Evolutionary conservation across 139 green algal species (phyloP).

Genomic region (Chlorella sp.): DNA sequence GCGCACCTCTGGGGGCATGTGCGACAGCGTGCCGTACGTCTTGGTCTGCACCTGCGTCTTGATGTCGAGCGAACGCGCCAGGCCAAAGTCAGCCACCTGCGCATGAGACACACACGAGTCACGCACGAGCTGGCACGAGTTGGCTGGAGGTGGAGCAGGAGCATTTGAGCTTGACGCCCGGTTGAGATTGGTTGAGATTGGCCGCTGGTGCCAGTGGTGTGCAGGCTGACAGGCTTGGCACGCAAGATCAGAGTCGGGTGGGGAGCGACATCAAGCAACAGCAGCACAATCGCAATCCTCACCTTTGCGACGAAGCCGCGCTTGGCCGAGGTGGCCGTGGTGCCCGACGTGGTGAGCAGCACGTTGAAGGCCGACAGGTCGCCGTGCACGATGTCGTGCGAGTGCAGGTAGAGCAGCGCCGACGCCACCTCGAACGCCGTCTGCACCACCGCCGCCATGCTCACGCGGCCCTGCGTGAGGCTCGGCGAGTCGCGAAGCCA

Average conservation of each 20-base stretch:
- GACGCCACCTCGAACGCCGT: constrained; percentile 22
- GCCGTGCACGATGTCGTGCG: constrained; percentile 52
- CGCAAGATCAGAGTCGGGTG: no score
- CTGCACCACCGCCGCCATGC: constrained; percentile 16
- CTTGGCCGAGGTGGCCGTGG: constrained; percentile 4
- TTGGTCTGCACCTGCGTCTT: constrained; percentile 23
- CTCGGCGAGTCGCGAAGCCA: constrained; percentile 18
- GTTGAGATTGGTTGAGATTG: no score
- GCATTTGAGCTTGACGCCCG: no score
- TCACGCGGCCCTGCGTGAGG: not conserved
- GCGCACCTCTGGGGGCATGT: constrained; percentile 5
- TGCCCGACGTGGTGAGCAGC: constrained; percentile 35
- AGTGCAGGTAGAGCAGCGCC: constrained; percentile 47
- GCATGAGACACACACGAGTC: no score
- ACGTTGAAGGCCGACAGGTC: constrained; percentile 69
- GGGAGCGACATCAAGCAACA: no score
- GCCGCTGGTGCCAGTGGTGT: no score
- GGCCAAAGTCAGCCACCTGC: constrained; percentile 61
- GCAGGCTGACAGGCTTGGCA: no score
- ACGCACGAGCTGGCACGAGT: no score
- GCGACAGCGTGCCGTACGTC: constrained; percentile 33
- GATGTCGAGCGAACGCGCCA: constrained; percentile 35
- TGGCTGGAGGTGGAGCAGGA: no score
- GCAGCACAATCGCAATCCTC: no score
- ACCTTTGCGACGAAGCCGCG: constrained; percentile 54